Evolutionary conservation across 306 rosid species (phyloP).

Genomic region (Vigna angularis): DNA sequence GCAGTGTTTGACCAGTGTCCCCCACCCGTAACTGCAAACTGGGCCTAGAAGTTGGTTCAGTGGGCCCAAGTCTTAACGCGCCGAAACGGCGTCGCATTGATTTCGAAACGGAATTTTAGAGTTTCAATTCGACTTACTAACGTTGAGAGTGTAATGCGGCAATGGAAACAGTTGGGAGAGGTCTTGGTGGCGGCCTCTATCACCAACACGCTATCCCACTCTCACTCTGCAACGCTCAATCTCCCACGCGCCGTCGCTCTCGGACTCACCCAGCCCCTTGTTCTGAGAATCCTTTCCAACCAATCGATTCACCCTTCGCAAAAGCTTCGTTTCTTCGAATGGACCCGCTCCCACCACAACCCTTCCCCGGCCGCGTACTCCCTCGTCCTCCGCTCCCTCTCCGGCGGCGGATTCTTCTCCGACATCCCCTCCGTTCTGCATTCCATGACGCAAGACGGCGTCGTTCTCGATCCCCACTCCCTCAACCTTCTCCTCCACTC

Average conservation of each 20-base stretch:
- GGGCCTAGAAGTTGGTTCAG: conserved; percentile 25
- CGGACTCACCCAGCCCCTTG: conserved; percentile 59
- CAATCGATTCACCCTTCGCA: conserved; percentile 64
- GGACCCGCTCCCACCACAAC: conserved; percentile 52
- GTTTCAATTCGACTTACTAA: not conserved
- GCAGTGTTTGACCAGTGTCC: not conserved
- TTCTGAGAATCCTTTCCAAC: conserved; percentile 64
- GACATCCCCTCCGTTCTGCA: conserved; percentile 59
- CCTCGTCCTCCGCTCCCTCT: conserved; percentile 55
- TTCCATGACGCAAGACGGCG: conserved; percentile 60
- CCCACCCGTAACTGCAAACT: not conserved
- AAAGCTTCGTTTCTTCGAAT: conserved; percentile 72
- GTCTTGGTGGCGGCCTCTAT: conserved; percentile 68
- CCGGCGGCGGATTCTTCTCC: conserved; percentile 50
- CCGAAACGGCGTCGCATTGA: not conserved
- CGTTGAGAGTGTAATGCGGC: conserved; percentile 62
- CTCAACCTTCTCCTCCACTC: conserved; percentile 66
- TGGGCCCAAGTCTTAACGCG: not conserved
- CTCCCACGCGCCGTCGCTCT: conserved; percentile 52
- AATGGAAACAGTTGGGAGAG: conserved; percentile 48
- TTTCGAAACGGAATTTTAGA: not conserved
- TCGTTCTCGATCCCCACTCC: conserved; percentile 59
- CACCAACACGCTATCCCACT: conserved; percentile 61
- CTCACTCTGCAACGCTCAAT: conserved; percentile 59
- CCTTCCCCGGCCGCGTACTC: conserved; percentile 60